Percentiles rank a stretch among this genome's conserved stretches.
Conservation (phyloP, 2,329 filamentous ascomycete genomes). For the Cryphonectria japonica region DNA sequence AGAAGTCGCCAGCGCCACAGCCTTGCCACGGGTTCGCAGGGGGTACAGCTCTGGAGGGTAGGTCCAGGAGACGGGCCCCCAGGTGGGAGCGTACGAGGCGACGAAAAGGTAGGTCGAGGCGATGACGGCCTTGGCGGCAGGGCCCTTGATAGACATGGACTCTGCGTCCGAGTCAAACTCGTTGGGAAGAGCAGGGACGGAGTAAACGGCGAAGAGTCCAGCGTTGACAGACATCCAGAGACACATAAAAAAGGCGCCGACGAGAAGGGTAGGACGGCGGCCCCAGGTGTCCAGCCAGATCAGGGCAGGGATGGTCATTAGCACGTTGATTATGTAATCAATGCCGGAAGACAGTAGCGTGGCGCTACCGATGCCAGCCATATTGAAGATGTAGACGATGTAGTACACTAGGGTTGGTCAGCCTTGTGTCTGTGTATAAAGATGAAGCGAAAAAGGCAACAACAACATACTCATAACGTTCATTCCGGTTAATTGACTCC, state of each 20-base stretch:
- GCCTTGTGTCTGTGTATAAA: too few species aligned
- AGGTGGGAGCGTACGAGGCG: slow-evolving; percentile 52
- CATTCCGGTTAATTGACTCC: slow-evolving; percentile 78
- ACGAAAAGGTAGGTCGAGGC: slow-evolving; percentile 70
- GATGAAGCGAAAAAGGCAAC: background rate
- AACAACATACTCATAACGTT: slow-evolving; percentile 64
- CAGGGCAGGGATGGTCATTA: slow-evolving; percentile 77
- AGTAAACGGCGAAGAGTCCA: slow-evolving; percentile 49
- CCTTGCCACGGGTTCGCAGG: slow-evolving; percentile 44
- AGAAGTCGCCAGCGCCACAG: slow-evolving; percentile 40
- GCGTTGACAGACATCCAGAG: slow-evolving; percentile 52
- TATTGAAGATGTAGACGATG: slow-evolving; percentile 71
- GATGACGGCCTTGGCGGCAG: slow-evolving; percentile 60
- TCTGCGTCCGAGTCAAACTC: slow-evolving; percentile 47
- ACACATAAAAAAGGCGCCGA: slow-evolving; percentile 68
- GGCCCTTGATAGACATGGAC: slow-evolving; percentile 52
- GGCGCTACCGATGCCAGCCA: slow-evolving; percentile 67
- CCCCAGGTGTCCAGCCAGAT: slow-evolving; percentile 78
- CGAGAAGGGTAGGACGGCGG: slow-evolving; percentile 68
- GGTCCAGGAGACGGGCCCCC: slow-evolving; percentile 49
- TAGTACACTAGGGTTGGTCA: slow-evolving; percentile 58
- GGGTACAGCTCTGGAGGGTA: slow-evolving; percentile 54
- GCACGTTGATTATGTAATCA: slow-evolving; percentile 78
- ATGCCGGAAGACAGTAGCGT: slow-evolving; percentile 70
- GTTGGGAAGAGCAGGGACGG: slow-evolving; percentile 38